These are phyloP conservation scores for Aspergillus clavatus DNA, from an alignment of 2,329 filamentous ascomycete species.

Conservation along the genomic window DNA sequence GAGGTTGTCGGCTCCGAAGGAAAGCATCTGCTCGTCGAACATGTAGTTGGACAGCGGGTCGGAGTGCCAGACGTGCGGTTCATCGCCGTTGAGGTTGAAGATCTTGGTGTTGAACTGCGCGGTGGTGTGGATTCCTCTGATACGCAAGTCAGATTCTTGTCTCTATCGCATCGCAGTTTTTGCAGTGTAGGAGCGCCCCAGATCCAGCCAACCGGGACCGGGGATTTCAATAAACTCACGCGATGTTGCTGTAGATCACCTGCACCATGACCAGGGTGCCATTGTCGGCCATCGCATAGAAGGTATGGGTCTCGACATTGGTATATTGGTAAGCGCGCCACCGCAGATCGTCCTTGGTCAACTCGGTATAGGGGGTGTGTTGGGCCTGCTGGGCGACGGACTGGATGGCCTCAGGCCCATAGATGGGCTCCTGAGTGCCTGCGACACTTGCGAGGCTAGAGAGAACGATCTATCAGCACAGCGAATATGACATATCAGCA, in stretches of 20 bases:
- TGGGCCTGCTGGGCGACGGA: constrained; percentile 78
- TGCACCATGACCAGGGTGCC: constrained; percentile 76
- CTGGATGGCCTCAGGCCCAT: constrained; percentile 81
- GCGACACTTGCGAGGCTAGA: constrained; percentile 67
- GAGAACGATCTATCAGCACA: constrained; percentile 51
- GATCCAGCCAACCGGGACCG: not conserved
- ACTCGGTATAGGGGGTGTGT: constrained; percentile 72
- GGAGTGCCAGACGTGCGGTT: constrained; percentile 76
- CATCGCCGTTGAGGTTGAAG: constrained; percentile 68
- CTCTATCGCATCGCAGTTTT: no score
- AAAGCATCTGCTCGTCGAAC: constrained; percentile 77
- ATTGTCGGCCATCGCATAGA: constrained; percentile 78
- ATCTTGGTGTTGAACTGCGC: constrained; percentile 93
- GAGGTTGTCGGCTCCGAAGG: constrained; percentile 81
- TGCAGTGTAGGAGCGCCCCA: no score
- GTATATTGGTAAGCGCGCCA: constrained; percentile 81
- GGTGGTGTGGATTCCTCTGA: constrained; percentile 81
- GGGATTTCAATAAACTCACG: constrained; percentile 52
- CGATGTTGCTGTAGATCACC: constrained; percentile 96
- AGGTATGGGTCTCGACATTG: constrained; percentile 89
- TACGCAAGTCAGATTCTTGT: not conserved
- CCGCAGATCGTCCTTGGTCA: constrained; percentile 71
- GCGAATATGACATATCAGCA: constrained; percentile 15
- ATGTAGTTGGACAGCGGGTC: constrained; percentile 72
- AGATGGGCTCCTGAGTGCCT: constrained; percentile 93